Base-by-base conservation (phyloP, 805 yeast genomes). In the Barnettozyma siamensis region DNA sequence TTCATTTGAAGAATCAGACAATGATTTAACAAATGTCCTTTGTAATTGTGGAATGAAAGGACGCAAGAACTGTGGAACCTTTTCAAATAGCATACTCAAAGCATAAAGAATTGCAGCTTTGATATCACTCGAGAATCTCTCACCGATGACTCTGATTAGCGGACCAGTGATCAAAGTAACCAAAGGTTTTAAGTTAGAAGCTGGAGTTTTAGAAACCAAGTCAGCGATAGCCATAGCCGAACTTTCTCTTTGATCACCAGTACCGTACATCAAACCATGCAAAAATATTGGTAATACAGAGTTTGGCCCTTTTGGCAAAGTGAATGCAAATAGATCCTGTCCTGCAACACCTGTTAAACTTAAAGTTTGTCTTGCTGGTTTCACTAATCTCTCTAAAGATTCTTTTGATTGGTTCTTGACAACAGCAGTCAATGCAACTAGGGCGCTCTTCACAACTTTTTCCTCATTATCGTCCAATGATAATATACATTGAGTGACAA, bases 41-140 rank as follows among this genome's bases (percentile, higher is more conserved):
- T 93, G 99, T 51, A 93, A 73, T 67, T 93, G 99, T 8, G 99
- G 99, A 63, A 93, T 78, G 62, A 93, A 93, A 13, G 99, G 99
- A 57, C 91, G 78, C 62, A 93, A 72, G 60, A 87, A 86, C 58
- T 83, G 87, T 2, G 99, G 96, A 52, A 91, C 84, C 68, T 88
- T 85, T 19, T 66, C 66, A 55, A 93, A 78, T 57, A 94, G 67
- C 48, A 76, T 76, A 57, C 83, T 84, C 61, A 94, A 73, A 1
- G 98, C 95, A 47, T 74, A 72, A 56, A 93, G 71, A 51, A 94
- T 91, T n/a, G 96, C 95, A 29, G 95, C 82, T 70, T 93, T 93
- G 53, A 93, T 87, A 51, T 88, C 96, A 46, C 95, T 75, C 15
- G 82, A 76, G 50, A 87, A 91, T 63, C 96, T 80, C 64, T 93